These are phyloP conservation scores for Pseudotulostoma volvatum DNA, from an alignment of 495 filamentous ascomycete species.

Conservation along the genomic window DNA sequence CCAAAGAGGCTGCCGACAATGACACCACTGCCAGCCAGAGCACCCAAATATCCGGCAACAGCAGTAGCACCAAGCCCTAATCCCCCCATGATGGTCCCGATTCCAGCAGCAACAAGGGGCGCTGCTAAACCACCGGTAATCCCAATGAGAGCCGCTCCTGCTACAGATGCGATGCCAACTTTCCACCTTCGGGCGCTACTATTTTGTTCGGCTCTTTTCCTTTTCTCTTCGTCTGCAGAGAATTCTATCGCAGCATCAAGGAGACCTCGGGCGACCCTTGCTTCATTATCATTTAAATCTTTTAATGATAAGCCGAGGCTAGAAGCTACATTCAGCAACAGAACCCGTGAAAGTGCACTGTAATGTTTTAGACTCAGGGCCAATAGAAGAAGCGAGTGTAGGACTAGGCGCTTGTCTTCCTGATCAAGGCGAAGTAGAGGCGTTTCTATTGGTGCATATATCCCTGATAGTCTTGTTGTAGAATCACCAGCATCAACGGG, in stretches of 20 bases:
- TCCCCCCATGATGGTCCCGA: slow-evolving; percentile 70
- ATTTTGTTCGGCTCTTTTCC: slow-evolving; percentile 51
- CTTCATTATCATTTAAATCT: slow-evolving; percentile 53
- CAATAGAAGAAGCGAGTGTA: slow-evolving; percentile 51
- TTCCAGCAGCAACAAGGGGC: slow-evolving; percentile 63
- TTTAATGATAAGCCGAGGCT: slow-evolving; percentile 49
- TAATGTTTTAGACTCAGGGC: slow-evolving; percentile 73
- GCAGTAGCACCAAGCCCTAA: slow-evolving; percentile 64
- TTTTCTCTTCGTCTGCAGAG: slow-evolving; percentile 40
- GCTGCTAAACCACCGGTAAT: slow-evolving; percentile 70
- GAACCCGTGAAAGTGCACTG: slow-evolving; percentile 52
- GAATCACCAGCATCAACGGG: too few species aligned
- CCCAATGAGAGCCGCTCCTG: slow-evolving; percentile 59
- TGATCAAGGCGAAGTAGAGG: slow-evolving; percentile 25
- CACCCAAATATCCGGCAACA: slow-evolving; percentile 63
- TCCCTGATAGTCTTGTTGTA: slow-evolving; percentile 19
- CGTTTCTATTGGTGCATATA: slow-evolving; percentile 31
- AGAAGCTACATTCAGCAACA: slow-evolving; percentile 53
- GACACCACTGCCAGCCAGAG: slow-evolving; percentile 58
- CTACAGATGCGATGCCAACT: slow-evolving; percentile 65
- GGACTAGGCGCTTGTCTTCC: slow-evolving; percentile 29
- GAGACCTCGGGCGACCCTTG: slow-evolving; percentile 54
- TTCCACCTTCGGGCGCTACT: slow-evolving; percentile 58
- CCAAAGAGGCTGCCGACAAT: slow-evolving; percentile 77
- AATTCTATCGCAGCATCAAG: slow-evolving; percentile 58